A percentile compares a stretch with the other conserved stretches of the same genome.
These are phyloP conservation scores for Sclerotinia glacialis DNA, from an alignment of 2,329 filamentous ascomycete species.

Conservation along the genomic window DNA sequence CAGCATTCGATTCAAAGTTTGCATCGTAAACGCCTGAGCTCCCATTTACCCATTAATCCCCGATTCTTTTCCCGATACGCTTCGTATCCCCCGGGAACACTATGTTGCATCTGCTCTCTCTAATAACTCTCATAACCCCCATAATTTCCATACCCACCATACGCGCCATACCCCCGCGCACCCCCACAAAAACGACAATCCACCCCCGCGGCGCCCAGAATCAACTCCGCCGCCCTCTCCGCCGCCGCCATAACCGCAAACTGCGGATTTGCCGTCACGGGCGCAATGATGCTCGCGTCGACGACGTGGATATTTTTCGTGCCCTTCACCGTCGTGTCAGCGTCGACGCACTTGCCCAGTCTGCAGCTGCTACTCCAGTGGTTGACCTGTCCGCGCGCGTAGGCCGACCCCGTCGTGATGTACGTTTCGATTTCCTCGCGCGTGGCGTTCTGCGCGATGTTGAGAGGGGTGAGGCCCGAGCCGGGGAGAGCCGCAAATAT, in stretches of 20 bases:
- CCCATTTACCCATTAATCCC: not conserved
- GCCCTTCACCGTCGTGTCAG: slow-evolving; percentile 47
- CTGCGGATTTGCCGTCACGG: slow-evolving; percentile 53
- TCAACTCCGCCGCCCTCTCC: slow-evolving; percentile 51
- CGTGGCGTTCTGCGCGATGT: slow-evolving; percentile 47
- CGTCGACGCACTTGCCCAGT: slow-evolving; percentile 50
- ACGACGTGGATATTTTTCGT: slow-evolving; percentile 52
- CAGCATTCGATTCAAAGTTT: not conserved
- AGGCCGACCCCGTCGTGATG: slow-evolving; percentile 48
- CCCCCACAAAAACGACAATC: not conserved
- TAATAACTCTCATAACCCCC: not conserved
- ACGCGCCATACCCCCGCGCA: not conserved
- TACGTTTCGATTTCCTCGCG: slow-evolving; percentile 50
- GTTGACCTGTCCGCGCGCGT: slow-evolving; percentile 50
- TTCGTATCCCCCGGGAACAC: no score
- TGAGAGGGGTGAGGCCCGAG: slow-evolving; percentile 47
- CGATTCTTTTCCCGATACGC: no score
- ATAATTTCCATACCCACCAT: not conserved
- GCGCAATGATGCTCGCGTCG: slow-evolving; percentile 49
- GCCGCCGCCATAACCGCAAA: slow-evolving; percentile 54
- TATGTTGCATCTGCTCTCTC: no score
- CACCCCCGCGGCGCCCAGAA: slow-evolving; percentile 36
- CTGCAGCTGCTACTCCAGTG: slow-evolving; percentile 54
- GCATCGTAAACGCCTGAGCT: not conserved
- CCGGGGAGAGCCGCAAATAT: slow-evolving; percentile 48